Evolutionary conservation across 192 early-diverging fungal species (phyloP).

Genomic region (Gryganskiella cystojenkinii): DNA sequence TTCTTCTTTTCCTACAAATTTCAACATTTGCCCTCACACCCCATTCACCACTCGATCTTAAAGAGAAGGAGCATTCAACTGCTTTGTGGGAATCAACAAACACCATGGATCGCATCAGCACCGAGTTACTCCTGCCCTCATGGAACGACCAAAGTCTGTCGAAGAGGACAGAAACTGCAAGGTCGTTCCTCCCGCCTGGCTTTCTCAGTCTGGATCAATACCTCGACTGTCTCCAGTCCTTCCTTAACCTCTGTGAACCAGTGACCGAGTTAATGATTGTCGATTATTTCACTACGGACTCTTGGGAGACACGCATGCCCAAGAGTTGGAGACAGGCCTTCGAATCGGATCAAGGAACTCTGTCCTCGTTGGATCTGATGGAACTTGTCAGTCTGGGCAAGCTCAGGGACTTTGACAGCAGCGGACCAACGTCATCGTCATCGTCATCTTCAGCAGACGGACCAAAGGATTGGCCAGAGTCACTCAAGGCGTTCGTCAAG

Average conservation of each 20-base stretch:
- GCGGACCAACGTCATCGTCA: conserved; percentile 9
- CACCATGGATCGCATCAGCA: conserved; percentile 7
- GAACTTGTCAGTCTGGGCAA: conserved; percentile 42
- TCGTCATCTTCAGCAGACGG: not conserved
- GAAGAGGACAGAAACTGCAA: not conserved
- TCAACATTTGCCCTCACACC: not conserved
- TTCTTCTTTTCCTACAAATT: not conserved
- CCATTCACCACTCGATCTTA: not conserved
- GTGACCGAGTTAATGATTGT: conserved; percentile 55
- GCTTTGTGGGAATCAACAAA: not conserved
- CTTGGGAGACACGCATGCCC: conserved; percentile 56
- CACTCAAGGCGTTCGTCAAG: conserved; percentile 49
- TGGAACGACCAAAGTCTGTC: not conserved
- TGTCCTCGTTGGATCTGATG: conserved; percentile 47
- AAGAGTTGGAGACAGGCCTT: conserved; percentile 58
- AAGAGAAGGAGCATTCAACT: too few species aligned
- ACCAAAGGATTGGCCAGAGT: conserved; percentile 59
- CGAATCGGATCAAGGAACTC: conserved; percentile 26
- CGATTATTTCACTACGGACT: conserved; percentile 59
- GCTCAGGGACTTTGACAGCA: conserved; percentile 28
- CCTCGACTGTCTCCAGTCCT: conserved; percentile 15
- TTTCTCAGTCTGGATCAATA: conserved; percentile 36
- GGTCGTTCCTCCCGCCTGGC: conserved; percentile 31
- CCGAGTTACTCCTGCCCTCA: not conserved
- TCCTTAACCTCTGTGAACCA: conserved; percentile 23